Base-by-base conservation (phyloP, 805 yeast genomes). In the Yarrowia sp. region DNA sequence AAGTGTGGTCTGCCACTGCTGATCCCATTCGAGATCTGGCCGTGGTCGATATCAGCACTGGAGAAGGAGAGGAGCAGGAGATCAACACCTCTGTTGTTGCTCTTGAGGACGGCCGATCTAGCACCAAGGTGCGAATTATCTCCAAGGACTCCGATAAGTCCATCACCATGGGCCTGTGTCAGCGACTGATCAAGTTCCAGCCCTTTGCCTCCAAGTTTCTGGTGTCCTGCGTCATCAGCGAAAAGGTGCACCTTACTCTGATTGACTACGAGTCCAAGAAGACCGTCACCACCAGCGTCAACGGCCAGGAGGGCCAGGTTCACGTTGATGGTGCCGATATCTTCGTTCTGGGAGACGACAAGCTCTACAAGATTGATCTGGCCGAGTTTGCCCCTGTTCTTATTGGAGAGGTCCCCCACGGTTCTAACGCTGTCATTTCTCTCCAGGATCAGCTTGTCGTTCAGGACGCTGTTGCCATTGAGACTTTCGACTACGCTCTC, bases 301-400 rank as follows among this genome's bases (percentile, higher is more conserved):
- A 2, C 13, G 66, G 53, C 20, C 42, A 61, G 43, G 66, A 61
- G 44, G 66, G 66, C n/a, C 66, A 61, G 55, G 55, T 61, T 13
- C 66, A 61, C 14, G 50, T 58, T 19, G 10, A 17, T 17, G 64
- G 64, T 2, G 44, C 55, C 2, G 53, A 46, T 13, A 61, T 61
- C 36, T 47, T 24, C 20, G 55, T 61, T 2, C 66, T 61, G n/a
- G 66, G 66, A 24, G 55, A 61, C 38, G 55, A 61, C 30, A 61
- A 46, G 36, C 44, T 61, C 36, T 61, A 61, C 55, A 61, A 61
- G 44, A 61, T 61, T 36, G 66, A 61, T 36, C 66, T 61, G 10
- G 36, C 66, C 12, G 55, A 46, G 44, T 61, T 61, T 47, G 55
- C 36, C 13, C 55, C 66, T 14, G 66, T 61, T 14, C 38, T 61